Conservation (phyloP, 1,139 yeast genomes). For the Saccharomycopsis phalli region DNA sequence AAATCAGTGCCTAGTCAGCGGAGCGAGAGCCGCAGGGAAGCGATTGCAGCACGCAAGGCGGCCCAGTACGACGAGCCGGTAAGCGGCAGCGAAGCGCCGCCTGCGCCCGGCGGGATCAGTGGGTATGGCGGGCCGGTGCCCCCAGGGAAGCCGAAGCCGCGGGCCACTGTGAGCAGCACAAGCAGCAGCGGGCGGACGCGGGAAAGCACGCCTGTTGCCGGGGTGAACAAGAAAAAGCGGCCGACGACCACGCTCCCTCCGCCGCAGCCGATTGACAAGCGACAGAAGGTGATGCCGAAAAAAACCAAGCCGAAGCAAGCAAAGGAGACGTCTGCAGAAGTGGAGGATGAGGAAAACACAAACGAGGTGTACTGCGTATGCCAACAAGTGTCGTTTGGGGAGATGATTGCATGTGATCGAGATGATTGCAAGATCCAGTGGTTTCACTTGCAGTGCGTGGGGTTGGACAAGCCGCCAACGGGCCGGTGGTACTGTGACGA, state of each 20-base stretch:
- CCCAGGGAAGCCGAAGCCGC: not conserved
- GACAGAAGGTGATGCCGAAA: constrained; percentile 9
- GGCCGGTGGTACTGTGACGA: constrained; percentile 98
- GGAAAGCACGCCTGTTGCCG: constrained; percentile 10
- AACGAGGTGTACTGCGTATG: constrained; percentile 91
- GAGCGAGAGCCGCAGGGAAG: constrained; percentile 82
- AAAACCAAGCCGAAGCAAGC: constrained; percentile 8
- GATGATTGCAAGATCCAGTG: constrained; percentile 89
- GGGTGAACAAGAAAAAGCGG: constrained; percentile 10
- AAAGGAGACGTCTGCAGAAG: constrained; percentile 3
- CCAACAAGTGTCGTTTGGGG: constrained; percentile 94
- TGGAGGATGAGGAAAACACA: constrained; percentile 26
- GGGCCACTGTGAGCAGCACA: constrained; percentile 25
- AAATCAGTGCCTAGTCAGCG: constrained; percentile 63
- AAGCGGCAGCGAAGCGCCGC: constrained; percentile 7
- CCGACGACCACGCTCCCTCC: not conserved
- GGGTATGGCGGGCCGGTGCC: constrained; percentile 18
- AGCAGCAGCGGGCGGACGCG: constrained; percentile 10
- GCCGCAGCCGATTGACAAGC: constrained; percentile 12
- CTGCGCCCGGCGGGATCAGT: constrained; percentile 1
- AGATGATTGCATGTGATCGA: constrained; percentile 98
- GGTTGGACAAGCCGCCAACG: constrained; percentile 80
- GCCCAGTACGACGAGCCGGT: constrained; percentile 25
- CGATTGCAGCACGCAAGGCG: constrained; percentile 80
- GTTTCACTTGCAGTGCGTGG: constrained; percentile 96